Evolutionary conservation across 257 asterid genomes (phyloP), one percentile per base, ranked within the genome.

Genomic region (Jacaranda copaia): DNA sequence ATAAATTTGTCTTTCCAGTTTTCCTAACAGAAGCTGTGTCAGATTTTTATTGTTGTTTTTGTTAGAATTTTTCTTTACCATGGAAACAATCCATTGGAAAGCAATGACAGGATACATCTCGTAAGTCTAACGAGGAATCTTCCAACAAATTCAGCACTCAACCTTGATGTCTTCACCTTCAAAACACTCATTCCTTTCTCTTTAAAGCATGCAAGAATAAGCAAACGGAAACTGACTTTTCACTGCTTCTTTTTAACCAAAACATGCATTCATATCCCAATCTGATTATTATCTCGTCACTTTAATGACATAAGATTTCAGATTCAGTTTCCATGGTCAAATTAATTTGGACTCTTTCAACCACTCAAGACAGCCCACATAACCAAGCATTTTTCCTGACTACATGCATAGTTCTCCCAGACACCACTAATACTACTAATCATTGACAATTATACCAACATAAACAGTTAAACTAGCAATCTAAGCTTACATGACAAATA

Each of bases 1-100:
- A 73, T 62, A 71, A 32, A 3, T 46, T 77, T 49, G 18, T 7
- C 42, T 49, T 35, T 61, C 62, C 46, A 20, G 8, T 20, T 77
- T 38, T 16, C 53, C 52, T 11, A 48, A 42, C 42, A 39, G 73
- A 65, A 56, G 62, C 32, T 20, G 55, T 38, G 10, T 9, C 35
- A 55, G 7, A 52, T n/a, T 49, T 5, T 20, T 38, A 68, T 20
- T 18, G 12, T 19, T 57, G 61, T 19, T 57, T 13, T 36, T 35
- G 46, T 62, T 62, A 4, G 14, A 35, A 36, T 32, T 11, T 25
- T 35, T 38, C 68, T 62, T 62, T 35, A 38, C 19, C 7, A n/a
- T 52, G 40, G 70, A 16, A 53, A 16, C 14, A 64, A n/a, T n/a
- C 35, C 35, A 39, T 39, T n/a, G 35, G 16, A 16, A 38, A 64